Evolutionary conservation across 2,329 filamentous ascomycete genomes (phyloP).

Genomic region (Pezicula radicicola): DNA sequence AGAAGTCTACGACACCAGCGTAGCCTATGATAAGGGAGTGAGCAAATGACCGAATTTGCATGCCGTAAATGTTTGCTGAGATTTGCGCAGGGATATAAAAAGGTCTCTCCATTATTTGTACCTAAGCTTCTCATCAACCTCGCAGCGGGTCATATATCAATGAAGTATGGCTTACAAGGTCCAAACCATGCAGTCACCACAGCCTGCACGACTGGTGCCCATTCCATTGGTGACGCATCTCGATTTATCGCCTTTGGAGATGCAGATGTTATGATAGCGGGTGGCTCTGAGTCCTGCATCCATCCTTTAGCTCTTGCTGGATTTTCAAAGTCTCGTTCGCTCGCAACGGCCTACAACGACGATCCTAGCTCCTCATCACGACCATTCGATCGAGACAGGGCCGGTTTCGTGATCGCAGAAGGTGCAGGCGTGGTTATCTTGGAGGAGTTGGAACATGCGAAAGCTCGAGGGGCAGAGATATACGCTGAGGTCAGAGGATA

Average conservation of each 20-base stretch:
- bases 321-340: slow-evolving; percentile 82
- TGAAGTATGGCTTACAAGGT: slow-evolving; percentile 84
- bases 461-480: slow-evolving; percentile 71
- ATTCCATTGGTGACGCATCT: slow-evolving; percentile 92
- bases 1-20: slow-evolving; percentile 80
- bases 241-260: slow-evolving; percentile 89
- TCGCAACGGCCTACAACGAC: slow-evolving; percentile 79
- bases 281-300: slow-evolving; percentile 91
- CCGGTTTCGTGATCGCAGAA: slow-evolving; percentile 90
- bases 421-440: slow-evolving; percentile 85
- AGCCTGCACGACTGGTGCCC: slow-evolving; percentile 92
- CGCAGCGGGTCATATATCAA: slow-evolving; percentile 90
- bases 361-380: slow-evolving; percentile 69
- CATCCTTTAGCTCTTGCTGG: slow-evolving; percentile 91
- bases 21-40: slow-evolving; percentile 72
- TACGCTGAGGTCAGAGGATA: slow-evolving; percentile 91
- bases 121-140: slow-evolving; percentile 92
- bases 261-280: slow-evolving; percentile 94
- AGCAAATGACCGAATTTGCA: slow-evolving; percentile 9
- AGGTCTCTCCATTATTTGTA: slow-evolving; percentile 90
- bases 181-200: slow-evolving; percentile 93
- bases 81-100: slow-evolving; percentile 72
- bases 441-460: slow-evolving; percentile 89
- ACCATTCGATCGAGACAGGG: slow-evolving; percentile 78
- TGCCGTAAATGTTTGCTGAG: slow-evolving; percentile 14